Conservation (phyloP, 2,329 filamentous ascomycete species). For the Talaromyces sp. region DNA sequence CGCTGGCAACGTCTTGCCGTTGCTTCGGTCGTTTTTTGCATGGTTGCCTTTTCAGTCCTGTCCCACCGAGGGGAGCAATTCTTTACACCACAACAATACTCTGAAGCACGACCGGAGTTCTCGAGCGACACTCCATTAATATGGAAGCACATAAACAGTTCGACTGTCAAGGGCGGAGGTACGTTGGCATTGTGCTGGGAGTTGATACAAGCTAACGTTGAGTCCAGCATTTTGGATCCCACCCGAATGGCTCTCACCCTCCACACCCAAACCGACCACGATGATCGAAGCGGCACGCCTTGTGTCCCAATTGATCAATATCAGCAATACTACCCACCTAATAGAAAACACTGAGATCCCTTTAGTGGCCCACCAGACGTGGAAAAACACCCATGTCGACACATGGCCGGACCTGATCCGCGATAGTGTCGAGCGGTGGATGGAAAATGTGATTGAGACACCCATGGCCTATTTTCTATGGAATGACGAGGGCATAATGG, state of each 20-base stretch:
- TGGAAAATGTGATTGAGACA: constrained; percentile 22
- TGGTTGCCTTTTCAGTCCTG: constrained; percentile 12
- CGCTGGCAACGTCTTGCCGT: constrained; percentile 20
- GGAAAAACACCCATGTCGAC: constrained; percentile 28
- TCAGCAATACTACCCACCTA: constrained; percentile 15
- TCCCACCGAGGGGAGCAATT: constrained; percentile 7
- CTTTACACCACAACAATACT: not conserved
- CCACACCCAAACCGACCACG: constrained; percentile 19
- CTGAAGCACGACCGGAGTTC: constrained; percentile 1
- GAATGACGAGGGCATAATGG: constrained; percentile 31
- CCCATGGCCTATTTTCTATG: constrained; percentile 35
- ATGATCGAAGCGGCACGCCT: constrained; percentile 30
- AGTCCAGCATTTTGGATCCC: constrained; percentile 20
- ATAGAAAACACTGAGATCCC: constrained; percentile 30
- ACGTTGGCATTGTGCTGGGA: not conserved
- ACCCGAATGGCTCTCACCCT: constrained; percentile 15
- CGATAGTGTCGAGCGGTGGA: constrained; percentile 30
- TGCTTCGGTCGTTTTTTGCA: constrained; percentile 14
- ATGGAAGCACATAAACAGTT: constrained; percentile 17
- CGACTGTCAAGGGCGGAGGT: constrained; percentile 18
- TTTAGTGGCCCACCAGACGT: constrained; percentile 34
- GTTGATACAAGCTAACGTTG: not conserved
- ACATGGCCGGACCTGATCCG: constrained; percentile 27
- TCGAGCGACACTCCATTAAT: constrained; percentile 12
- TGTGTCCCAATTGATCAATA: constrained; percentile 22